Percentiles rank a stretch among this genome's conserved stretches.
Conservation (phyloP, 225 moss, liverwort and hornwort species). For the Sphagnum contortum region DNA sequence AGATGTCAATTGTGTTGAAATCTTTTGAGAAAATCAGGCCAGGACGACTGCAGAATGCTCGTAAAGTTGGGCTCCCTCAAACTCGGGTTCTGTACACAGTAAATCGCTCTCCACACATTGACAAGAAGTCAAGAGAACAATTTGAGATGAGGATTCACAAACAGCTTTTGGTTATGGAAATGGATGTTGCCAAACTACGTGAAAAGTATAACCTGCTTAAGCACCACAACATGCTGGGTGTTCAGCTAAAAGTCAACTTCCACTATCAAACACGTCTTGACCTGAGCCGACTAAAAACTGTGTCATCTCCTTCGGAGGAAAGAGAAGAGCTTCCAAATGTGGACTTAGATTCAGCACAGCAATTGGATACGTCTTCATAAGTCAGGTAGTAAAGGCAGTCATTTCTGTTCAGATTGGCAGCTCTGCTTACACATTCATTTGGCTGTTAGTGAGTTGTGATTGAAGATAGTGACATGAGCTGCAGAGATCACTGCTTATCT, state of each 20-base stretch:
- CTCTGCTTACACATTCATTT: too few relatives aligned
- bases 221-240: conserved; percentile 48
- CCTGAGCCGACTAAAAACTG: conserved; percentile 30
- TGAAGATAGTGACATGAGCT: too few relatives aligned
- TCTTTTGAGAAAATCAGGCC: conserved; percentile 58
- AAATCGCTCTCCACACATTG: conserved; percentile 51
- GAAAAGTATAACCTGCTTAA: conserved; percentile 50
- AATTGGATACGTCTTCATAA: too few relatives aligned
- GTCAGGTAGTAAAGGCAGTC: too few relatives aligned
- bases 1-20: conserved; percentile 45
- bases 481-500: too few relatives aligned
- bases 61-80: conserved; percentile 47
- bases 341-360: too few relatives aligned
- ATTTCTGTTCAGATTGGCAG: too few relatives aligned
- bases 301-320: too few relatives aligned
- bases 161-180: conserved; percentile 44
- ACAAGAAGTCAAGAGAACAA: conserved; percentile 61
- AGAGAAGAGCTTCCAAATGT: too few relatives aligned
- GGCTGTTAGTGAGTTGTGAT: too few relatives aligned
- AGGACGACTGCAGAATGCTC: conserved; percentile 34
- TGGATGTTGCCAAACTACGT: conserved; percentile 39
- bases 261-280: conserved; percentile 56
- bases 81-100: conserved; percentile 54
- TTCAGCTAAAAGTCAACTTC: conserved; percentile 62
- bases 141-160: conserved; percentile 63